Conservation (phyloP, 192 early-diverging fungal species). For the Lunasporangiospora selenospora region DNA sequence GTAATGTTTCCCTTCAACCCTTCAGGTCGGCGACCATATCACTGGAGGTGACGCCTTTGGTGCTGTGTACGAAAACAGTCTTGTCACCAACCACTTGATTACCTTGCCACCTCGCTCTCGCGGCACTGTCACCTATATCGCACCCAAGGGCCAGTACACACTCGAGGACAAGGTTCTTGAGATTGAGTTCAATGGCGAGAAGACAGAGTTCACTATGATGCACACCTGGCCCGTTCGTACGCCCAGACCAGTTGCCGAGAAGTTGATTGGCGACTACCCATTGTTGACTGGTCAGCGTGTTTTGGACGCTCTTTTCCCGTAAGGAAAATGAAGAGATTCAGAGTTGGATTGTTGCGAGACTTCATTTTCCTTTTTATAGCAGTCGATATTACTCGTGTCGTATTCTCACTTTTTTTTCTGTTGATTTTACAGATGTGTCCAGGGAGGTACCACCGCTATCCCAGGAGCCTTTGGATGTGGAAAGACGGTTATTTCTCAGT, state of each 20-base stretch:
- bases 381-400: too few relatives aligned
- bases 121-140: constrained; percentile 97
- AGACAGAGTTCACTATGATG: constrained; percentile 92
- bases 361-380: neutral
- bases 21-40: constrained; percentile 92
- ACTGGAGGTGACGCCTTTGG: constrained; percentile 99
- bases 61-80: constrained; percentile 92
- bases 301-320: constrained; percentile 98
- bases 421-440: constrained; percentile 77
- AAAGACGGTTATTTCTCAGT: constrained; percentile 99
- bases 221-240: constrained; percentile 98
- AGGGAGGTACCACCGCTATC: constrained; percentile 99
- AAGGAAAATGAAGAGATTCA: constrained; percentile 21
- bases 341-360: neutral
- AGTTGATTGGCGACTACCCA: constrained; percentile 94
- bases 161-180: constrained; percentile 92
- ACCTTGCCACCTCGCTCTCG: constrained; percentile 93
- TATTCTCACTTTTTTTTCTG: neutral
- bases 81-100: constrained; percentile 91
- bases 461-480: constrained; percentile 99
- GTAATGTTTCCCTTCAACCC: neutral
- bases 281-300: constrained; percentile 99
- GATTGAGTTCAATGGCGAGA: constrained; percentile 97
- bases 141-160: constrained; percentile 91
- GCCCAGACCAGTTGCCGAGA: constrained; percentile 94